Percentiles rank a stretch among this genome's conserved stretches.
These are phyloP conservation scores for Fomitopsis schrenkii DNA, from an alignment of 1,284 basidiomycete genomes.

Conservation along the genomic window DNA sequence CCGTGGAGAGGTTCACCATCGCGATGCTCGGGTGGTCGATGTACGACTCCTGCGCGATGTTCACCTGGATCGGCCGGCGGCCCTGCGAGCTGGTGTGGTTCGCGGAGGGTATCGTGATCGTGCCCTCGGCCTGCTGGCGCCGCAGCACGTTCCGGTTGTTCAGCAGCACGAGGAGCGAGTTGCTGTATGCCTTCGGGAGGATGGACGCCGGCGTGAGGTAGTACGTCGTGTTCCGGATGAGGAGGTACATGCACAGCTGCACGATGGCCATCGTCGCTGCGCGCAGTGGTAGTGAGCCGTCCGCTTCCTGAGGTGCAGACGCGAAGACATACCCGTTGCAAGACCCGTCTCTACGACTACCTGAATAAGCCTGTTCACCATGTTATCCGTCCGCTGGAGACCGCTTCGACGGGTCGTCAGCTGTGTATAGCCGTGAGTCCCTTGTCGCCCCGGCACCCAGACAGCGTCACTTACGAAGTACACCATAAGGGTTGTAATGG, in stretches of 20 bases:
- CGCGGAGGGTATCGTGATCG: not conserved
- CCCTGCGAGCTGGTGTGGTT: not conserved
- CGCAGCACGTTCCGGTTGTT: slow-evolving; percentile 1
- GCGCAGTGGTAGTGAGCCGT: not conserved
- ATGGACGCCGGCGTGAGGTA: not conserved
- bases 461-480: not conserved
- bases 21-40: not conserved
- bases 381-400: slow-evolving; percentile 2
- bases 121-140: not conserved
- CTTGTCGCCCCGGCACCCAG: no score
- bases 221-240: not conserved
- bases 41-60: slow-evolving; percentile 3
- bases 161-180: slow-evolving; percentile 1
- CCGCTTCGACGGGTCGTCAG: slow-evolving; percentile 5
- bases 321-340: not conserved
- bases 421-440: not conserved
- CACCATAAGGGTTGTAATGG: slow-evolving; percentile 7
- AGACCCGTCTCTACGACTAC: slow-evolving; percentile 11
- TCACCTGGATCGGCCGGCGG: not conserved
- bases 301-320: not conserved
- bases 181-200: slow-evolving; percentile 1
- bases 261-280: not conserved
- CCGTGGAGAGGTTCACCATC: slow-evolving; percentile 1
- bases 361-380: slow-evolving; percentile 6
- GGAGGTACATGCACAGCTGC: slow-evolving; percentile 1